Evolutionary conservation across 2,329 filamentous ascomycete genomes (phyloP).

Genomic region (Dothistroma septosporum): DNA sequence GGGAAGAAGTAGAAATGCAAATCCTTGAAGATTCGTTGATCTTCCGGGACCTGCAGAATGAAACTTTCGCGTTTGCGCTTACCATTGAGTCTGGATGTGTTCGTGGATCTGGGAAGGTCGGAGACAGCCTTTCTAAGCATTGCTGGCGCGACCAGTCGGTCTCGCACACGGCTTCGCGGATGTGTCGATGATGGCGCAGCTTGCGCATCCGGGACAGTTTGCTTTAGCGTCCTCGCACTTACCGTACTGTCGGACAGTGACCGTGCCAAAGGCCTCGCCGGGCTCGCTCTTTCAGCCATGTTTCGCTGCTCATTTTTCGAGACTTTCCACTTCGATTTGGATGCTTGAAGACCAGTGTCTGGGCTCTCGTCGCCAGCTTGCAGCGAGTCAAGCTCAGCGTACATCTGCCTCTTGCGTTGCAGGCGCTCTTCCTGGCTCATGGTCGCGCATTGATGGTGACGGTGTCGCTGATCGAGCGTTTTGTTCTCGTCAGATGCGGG

Average conservation of each 20-base stretch:
- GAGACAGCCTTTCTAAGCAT: constrained; percentile 19
- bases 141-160: background rate
- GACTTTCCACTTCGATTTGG: constrained; percentile 16
- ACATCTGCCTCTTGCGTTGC: constrained; percentile 22
- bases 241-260: constrained; percentile 25
- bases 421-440: background rate
- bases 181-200: constrained; percentile 11
- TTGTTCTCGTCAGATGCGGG: background rate
- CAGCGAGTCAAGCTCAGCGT: constrained; percentile 21
- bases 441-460: background rate
- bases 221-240: background rate
- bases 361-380: constrained; percentile 22
- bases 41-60: constrained; percentile 22
- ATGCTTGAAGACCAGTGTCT: constrained; percentile 23
- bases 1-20: constrained; percentile 63
- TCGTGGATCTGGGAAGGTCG: constrained; percentile 17
- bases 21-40: constrained; percentile 29
- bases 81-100: constrained; percentile 15
- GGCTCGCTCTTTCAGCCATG: background rate
- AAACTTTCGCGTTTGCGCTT: constrained; percentile 30
- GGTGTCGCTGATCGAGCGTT: background rate
- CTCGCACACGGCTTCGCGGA: background rate
- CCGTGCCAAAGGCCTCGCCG: constrained; percentile 17
- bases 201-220: background rate
- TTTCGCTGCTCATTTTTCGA: constrained; percentile 6